Conservation (phyloP, 305 asterid genomes). For the Euphrasia arctica region DNA sequence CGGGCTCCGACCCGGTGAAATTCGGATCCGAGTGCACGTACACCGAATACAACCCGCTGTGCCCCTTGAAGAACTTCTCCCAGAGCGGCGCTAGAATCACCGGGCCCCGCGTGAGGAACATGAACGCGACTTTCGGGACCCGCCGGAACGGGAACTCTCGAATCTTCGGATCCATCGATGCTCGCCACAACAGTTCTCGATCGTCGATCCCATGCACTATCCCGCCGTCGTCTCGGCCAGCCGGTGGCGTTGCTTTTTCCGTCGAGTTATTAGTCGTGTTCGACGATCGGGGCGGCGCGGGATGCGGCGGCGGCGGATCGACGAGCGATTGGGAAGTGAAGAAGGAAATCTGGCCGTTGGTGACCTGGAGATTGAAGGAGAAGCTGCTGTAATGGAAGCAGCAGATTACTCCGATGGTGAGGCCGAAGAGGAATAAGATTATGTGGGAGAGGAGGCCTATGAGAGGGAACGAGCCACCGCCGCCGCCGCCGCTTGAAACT, state of each 20-base stretch:
- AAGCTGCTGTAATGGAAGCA: conserved; percentile 55
- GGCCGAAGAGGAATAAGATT: conserved; percentile 55
- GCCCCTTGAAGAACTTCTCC: conserved; percentile 76
- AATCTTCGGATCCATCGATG: conserved; percentile 64
- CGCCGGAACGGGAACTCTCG: conserved; percentile 42
- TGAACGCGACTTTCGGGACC: conserved; percentile 73
- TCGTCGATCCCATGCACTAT: conserved; percentile 57
- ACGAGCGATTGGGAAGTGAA: conserved; percentile 32
- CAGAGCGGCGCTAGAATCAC: conserved; percentile 68
- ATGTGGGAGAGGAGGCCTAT: conserved; percentile 39
- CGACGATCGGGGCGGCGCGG: conserved; percentile 1
- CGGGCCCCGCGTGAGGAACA: conserved; percentile 71
- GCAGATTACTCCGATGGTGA: conserved; percentile 52
- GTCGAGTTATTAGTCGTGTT: neutral
- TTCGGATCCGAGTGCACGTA: conserved; percentile 76
- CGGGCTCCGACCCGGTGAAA: conserved; percentile 47
- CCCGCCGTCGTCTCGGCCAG: too few relatives aligned
- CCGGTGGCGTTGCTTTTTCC: conserved; percentile 24
- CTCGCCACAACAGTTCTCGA: conserved; percentile 61
- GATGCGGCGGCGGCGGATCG: neutral
- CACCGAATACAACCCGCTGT: conserved; percentile 55
- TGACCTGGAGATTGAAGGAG: conserved; percentile 52
- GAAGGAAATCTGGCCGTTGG: conserved; percentile 46
- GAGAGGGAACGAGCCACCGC: conserved; percentile 27
- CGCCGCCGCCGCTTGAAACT: conserved; percentile 12